Percentiles rank a stretch among this genome's conserved stretches.
Evolutionary conservation across 345 rosid genomes (phyloP).

Genomic region (Lenwebbia sp.): DNA sequence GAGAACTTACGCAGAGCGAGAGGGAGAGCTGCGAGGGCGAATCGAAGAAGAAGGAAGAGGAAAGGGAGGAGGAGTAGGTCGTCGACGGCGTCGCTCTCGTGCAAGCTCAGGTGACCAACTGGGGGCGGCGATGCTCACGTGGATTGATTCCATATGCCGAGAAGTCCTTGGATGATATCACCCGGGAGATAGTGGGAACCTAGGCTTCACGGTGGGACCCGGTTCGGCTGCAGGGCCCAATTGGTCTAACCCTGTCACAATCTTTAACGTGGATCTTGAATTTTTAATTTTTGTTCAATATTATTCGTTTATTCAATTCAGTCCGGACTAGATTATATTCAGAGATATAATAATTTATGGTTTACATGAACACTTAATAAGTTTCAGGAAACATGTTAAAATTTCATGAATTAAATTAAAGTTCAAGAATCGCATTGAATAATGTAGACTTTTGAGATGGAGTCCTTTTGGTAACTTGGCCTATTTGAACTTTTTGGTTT

Average conservation of each 20-base stretch:
- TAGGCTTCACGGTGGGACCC: background rate
- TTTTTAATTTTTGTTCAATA: background rate
- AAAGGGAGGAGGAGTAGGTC: background rate
- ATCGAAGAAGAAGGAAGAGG: background rate
- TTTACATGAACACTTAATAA: no score
- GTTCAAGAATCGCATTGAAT: no score
- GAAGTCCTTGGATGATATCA: background rate
- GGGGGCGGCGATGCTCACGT: background rate
- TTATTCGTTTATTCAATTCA: no score
- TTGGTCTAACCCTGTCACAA: background rate
- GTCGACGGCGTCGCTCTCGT: background rate
- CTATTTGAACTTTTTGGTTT: background rate
- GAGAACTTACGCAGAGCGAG: background rate
- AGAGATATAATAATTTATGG: no score
- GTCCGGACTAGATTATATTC: no score
- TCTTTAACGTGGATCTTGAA: background rate
- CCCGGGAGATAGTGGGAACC: background rate
- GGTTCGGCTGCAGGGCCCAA: background rate
- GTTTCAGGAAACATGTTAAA: no score
- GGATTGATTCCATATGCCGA: background rate
- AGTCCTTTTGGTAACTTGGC: background rate
- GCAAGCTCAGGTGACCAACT: background rate
- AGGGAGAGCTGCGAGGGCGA: background rate
- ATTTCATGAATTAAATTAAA: no score
- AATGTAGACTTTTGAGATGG: background rate